Evolutionary conservation across 495 filamentous ascomycete species (phyloP), one percentile per base, ranked within the genome.

Genomic region (Penicillium soppii): DNA sequence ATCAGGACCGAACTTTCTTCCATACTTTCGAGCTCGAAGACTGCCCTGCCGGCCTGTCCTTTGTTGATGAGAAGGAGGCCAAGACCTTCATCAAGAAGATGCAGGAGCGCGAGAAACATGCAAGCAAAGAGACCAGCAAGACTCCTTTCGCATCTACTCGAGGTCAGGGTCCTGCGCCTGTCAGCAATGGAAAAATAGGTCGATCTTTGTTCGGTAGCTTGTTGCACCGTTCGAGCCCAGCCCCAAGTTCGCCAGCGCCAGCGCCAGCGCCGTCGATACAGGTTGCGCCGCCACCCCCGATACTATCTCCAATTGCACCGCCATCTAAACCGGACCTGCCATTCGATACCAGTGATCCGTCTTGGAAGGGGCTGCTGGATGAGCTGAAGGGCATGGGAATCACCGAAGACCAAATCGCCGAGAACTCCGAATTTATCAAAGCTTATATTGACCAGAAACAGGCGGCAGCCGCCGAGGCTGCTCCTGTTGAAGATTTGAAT

Each of bases 1-100:
- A 96, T 65, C 90, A 94, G 60, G 95, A 98, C 66, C 87, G 94
- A 41, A 90, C 87, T 26, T 98, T 97, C 68, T 97, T 98, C 72
- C 92, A 97, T 66, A 89, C 90, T 4, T 97, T 98, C 63, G 94
- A 97, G 70, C 82, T 95, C 38, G 91, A 97, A 65, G 82, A 91
- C 26, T 96, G 90, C 62, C 74, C 92, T 49, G 94, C 90, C 10
- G 94, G 87, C 2, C 74, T 98, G 43, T 95, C 90, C 2, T 98
- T 98, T 61, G 82, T 83, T 42, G 92, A 97, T 64, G 92, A 97
- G 74, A 97, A 96, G 70, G 95, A 98, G 65, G 94, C 95, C 23
- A 92, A 88, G 68, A 84, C 86, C 43, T 97, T 98, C 67, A 81
- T 89, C 65, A 92, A 96, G 75, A 97, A 96, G 73, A 86, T 98